Percentiles rank a stretch among this genome's conserved stretches.
Conservation (phyloP, 495 filamentous ascomycete species). For the Neurospora cerealis region DNA sequence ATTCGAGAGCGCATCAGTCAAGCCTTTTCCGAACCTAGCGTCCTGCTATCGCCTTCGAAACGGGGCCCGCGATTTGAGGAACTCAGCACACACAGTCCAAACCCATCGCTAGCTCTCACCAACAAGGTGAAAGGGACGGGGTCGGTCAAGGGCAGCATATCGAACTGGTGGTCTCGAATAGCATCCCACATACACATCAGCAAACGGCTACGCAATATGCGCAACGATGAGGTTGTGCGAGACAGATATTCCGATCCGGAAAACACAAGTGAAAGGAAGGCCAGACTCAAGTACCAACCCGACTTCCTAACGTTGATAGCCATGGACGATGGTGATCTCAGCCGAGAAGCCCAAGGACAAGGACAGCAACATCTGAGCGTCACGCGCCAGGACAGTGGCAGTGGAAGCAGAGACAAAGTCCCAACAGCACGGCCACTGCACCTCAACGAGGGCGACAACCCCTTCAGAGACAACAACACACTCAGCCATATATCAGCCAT, state of each 20-base stretch:
- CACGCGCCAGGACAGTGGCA: not conserved
- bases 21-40: constrained; percentile 38
- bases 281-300: constrained; percentile 19
- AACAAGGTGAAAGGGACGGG: constrained; percentile 4
- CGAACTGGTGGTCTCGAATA: constrained; percentile 33
- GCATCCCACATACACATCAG: constrained; percentile 26
- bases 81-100: constrained; percentile 29
- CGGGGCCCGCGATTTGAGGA: constrained; percentile 32
- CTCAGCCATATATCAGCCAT: constrained; percentile 28
- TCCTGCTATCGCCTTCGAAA: constrained; percentile 20
- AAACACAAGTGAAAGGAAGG: constrained; percentile 15
- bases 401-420: not conserved
- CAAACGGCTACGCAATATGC: constrained; percentile 21
- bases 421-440: constrained; percentile 6
- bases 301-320: constrained; percentile 28
- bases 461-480: constrained; percentile 33
- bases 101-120: constrained; percentile 17
- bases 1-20: constrained; percentile 27
- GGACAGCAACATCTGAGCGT: constrained; percentile 6
- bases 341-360: constrained; percentile 22
- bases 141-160: constrained; percentile 23
- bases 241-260: constrained; percentile 10
- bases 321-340: constrained; percentile 28
- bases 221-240: not conserved
- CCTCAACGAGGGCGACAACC: constrained; percentile 28